These are phyloP conservation scores for Fallopia convolvulus DNA, from an alignment of 148 eudicot species.

Conservation along the genomic window DNA sequence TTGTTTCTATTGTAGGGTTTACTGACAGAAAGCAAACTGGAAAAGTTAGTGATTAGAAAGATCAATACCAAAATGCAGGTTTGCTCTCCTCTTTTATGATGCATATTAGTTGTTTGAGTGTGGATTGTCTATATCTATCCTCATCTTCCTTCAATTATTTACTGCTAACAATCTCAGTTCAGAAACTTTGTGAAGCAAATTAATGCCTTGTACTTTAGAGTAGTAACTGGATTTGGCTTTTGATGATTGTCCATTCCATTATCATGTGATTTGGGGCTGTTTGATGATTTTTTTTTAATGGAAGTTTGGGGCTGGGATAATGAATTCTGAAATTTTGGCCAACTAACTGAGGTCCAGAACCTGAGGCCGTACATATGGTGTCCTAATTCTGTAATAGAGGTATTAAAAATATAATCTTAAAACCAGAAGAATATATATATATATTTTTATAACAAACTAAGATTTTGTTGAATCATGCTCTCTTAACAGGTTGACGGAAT, in stretches of 20 bases:
- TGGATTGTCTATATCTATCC: not conserved
- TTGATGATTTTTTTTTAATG: not conserved
- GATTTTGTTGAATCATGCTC: not conserved
- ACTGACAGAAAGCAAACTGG: constrained; percentile 44
- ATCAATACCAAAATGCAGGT: constrained; percentile 58
- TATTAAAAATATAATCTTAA: not conserved
- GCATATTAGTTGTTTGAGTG: not conserved
- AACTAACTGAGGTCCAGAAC: not conserved
- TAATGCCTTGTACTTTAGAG: not conserved
- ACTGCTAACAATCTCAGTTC: not conserved
- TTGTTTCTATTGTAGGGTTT: constrained; percentile 42
- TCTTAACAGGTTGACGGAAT: constrained; percentile 56
- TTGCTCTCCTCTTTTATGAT: constrained; percentile 2
- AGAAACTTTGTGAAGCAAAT: not conserved
- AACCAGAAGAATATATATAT: not conserved
- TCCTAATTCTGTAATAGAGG: not conserved
- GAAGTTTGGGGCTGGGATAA: not conserved
- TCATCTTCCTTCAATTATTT: not conserved
- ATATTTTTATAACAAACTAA: not conserved
- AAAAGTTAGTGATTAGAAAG: constrained; percentile 44
- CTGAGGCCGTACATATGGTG: not conserved
- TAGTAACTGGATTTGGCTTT: not conserved
- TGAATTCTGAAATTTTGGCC: not conserved
- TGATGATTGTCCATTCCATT: not conserved
- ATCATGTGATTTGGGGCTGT: not conserved